Percentiles rank a stretch among this genome's conserved stretches.
These are phyloP conservation scores for Phytophthora tentaculata DNA, from an alignment of 352 stramenopile species.

Conservation along the genomic window DNA sequence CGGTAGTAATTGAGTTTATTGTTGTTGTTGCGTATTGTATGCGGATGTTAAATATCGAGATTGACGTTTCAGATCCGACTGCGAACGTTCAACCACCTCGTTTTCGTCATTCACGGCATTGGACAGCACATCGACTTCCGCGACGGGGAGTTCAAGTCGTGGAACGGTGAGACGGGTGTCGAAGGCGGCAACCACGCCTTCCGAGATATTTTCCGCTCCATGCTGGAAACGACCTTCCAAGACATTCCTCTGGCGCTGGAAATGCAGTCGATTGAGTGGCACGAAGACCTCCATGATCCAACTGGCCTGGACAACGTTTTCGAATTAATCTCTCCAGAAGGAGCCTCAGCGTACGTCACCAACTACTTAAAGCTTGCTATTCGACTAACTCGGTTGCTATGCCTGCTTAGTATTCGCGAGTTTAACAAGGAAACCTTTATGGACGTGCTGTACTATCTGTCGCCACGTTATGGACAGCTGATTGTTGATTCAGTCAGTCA, in stretches of 20 bases:
- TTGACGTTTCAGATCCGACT: conserved; percentile 60
- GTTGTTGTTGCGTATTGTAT: background rate
- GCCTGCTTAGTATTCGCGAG: conserved; percentile 75
- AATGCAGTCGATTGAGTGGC: conserved; percentile 92
- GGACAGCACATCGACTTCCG: conserved; percentile 88
- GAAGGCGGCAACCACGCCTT: conserved; percentile 86
- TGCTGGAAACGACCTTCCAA: conserved; percentile 83
- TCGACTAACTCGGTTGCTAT: conserved; percentile 2
- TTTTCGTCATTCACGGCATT: conserved; percentile 90
- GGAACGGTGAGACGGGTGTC: conserved; percentile 71
- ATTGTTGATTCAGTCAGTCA: conserved; percentile 92
- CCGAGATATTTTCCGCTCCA: conserved; percentile 73
- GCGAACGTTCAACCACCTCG: conserved; percentile 78
- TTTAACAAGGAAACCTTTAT: conserved; percentile 96
- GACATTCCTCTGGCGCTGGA: conserved; percentile 84
- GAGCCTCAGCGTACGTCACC: conserved; percentile 60
- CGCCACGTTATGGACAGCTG: conserved; percentile 88
- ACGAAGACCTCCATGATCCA: conserved; percentile 88
- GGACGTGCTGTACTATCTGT: conserved; percentile 95
- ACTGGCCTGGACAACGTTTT: conserved; percentile 87
- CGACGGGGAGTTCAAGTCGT: conserved; percentile 83
- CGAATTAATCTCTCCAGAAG: conserved; percentile 83
- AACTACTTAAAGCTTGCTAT: background rate
- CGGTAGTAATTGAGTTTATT: conserved; percentile 39
- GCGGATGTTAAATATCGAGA: background rate